phyloP scores from a whole-genome alignment of 2,329 filamentous ascomycete genomes.

The Penicillium frequentans region DNA sequence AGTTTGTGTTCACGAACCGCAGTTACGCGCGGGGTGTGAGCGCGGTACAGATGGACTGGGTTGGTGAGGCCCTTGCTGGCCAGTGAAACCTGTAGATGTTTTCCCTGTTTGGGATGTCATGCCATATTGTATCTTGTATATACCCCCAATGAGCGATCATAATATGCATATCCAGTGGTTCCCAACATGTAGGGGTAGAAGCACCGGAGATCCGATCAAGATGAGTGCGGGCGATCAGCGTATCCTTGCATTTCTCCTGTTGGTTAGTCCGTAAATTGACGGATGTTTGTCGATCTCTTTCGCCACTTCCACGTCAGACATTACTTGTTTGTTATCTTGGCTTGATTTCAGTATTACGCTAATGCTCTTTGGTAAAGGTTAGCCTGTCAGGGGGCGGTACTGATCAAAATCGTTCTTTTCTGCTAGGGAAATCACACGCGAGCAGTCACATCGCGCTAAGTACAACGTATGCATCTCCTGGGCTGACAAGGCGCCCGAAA shows the following conservation, averaged over 20 bases:
- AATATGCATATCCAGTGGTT: not conserved
- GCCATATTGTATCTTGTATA: slow-evolving; percentile 1
- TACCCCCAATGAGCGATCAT: not conserved
- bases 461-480: not conserved
- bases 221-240: slow-evolving; percentile 2
- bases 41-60: slow-evolving; percentile 63
- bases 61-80: slow-evolving; percentile 51
- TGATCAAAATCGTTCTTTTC: not conserved
- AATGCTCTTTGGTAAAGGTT: not conserved
- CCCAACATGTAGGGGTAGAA: not conserved
- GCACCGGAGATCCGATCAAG: not conserved
- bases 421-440: slow-evolving; percentile 15
- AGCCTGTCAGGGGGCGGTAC: not conserved
- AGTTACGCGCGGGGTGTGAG: slow-evolving; percentile 64
- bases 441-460: slow-evolving; percentile 16
- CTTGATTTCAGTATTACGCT: not conserved
- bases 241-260: slow-evolving; percentile 9
- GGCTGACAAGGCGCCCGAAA: not conserved
- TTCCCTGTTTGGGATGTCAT: not conserved
- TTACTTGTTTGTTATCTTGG: not conserved
- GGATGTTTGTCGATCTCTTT: slow-evolving; percentile 8
- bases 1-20: slow-evolving; percentile 65
- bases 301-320: slow-evolving; percentile 17
- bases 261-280: not conserved
- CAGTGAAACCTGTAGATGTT: slow-evolving; percentile 6